phyloP scores from a whole-genome alignment of 345 rosid species.

The Bruguiera gymnorhiza region DNA sequence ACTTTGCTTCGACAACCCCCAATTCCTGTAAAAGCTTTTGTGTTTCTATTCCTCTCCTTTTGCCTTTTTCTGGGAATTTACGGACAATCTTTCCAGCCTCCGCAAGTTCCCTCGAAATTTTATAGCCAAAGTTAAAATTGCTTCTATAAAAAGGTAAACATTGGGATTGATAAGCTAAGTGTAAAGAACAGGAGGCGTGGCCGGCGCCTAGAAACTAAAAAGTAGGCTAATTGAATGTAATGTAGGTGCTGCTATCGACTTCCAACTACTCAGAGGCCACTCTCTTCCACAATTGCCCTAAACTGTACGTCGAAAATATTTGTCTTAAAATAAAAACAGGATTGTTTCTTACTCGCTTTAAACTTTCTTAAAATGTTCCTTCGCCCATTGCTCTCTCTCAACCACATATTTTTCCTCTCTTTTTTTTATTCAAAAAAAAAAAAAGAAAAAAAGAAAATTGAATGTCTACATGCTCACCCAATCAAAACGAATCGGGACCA shows the following conservation, averaged over 20 bases:
- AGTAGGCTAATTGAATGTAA: slow-evolving; percentile 61
- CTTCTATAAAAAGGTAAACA: too few species aligned
- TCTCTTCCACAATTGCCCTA: slow-evolving; percentile 34
- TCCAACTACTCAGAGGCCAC: slow-evolving; percentile 51
- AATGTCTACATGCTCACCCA: slow-evolving; percentile 8
- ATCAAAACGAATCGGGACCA: slow-evolving; percentile 26
- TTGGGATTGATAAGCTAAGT: background rate
- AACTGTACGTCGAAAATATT: slow-evolving; percentile 10
- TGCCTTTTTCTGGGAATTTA: too few species aligned
- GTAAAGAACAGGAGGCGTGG: slow-evolving; percentile 23
- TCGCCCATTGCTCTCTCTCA: too few species aligned
- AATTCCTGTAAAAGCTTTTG: too few species aligned
- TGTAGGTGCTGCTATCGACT: slow-evolving; percentile 35
- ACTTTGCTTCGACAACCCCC: too few species aligned
- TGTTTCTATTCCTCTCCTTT: too few species aligned
- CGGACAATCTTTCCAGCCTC: too few species aligned
- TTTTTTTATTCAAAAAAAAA: too few species aligned
- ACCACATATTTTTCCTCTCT: background rate
- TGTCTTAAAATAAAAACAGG: background rate
- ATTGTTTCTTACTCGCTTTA: too few species aligned
- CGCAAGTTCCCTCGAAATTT: too few species aligned
- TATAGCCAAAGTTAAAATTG: too few species aligned
- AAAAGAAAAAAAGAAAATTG: background rate
- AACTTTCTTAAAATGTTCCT: too few species aligned
- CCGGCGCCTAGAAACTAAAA: slow-evolving; percentile 41